Evolutionary conservation across 176 grass and related monocot genomes (phyloP).

Genomic region (Tillandsia fasciculata): DNA sequence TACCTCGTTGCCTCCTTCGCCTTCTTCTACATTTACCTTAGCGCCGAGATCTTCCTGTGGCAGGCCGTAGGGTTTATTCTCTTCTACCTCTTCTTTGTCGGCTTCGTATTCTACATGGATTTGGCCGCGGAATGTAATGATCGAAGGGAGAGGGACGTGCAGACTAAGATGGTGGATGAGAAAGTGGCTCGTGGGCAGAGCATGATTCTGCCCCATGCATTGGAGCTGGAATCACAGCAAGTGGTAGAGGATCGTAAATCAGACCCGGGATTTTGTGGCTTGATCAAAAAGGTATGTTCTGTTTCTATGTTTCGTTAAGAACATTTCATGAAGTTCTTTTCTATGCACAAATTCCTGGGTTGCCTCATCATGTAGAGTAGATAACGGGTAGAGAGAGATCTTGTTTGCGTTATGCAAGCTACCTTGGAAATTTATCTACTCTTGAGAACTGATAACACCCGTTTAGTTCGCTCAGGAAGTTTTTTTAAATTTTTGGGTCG

Average conservation of each 20-base stretch:
- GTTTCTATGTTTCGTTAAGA: too few relatives aligned
- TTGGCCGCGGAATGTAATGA: slow-evolving; percentile 32
- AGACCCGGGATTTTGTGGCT: background rate
- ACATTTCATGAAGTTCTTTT: too few relatives aligned
- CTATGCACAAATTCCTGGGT: too few relatives aligned
- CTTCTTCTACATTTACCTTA: slow-evolving; percentile 76
- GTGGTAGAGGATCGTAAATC: slow-evolving; percentile 15
- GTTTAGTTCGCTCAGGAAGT: too few relatives aligned
- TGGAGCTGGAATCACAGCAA: background rate
- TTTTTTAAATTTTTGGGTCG: too few relatives aligned
- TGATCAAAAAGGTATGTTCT: slow-evolving; percentile 46
- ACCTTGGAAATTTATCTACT: too few relatives aligned
- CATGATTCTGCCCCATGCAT: too few relatives aligned
- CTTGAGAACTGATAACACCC: too few relatives aligned
- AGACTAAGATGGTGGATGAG: slow-evolving; percentile 25
- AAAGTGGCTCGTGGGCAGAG: background rate
- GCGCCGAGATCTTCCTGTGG: slow-evolving; percentile 90
- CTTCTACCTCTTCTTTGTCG: slow-evolving; percentile 82
- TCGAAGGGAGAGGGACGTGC: slow-evolving; percentile 19
- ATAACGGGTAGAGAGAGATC: too few relatives aligned
- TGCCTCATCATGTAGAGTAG: too few relatives aligned
- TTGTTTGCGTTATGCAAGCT: too few relatives aligned
- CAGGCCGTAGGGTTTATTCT: slow-evolving; percentile 64
- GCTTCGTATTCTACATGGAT: slow-evolving; percentile 85
- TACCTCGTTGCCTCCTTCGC: slow-evolving; percentile 58